Base-by-base conservation (phyloP, 768 basidiomycete species). In the Calocybe gangraenosa region DNA sequence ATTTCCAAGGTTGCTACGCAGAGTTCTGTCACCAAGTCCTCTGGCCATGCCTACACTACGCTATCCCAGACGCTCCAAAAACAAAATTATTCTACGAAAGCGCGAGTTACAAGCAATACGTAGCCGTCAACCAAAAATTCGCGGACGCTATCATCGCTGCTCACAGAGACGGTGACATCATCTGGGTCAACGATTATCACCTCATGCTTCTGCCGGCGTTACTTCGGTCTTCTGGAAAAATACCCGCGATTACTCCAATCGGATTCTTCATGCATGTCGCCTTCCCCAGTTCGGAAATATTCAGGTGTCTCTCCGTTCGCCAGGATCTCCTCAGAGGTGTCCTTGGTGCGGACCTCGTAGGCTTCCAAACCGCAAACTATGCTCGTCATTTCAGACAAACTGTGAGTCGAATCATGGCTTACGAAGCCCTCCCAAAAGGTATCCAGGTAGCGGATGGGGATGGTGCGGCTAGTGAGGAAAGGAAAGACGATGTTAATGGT, bases 251-350 rank as follows among this genome's bases (percentile, higher is more conserved):
- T 15, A 79, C 82, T 0, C 79, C 82, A 28, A 87, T 92, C 54
- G 91, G 87, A 2, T 96, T 97, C 78, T 98, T 98, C 76, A 79
- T 96, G 66, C 95, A 97, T 61, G 92, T 94, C 45, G 90, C 95
- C 2, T 97, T 96, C 69, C 95, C 94, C 2, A 87, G 83, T 33
- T 92, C 89, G 20, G 95, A 98, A 65, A 94, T 96, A 54, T 96
- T 96, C 76, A 76, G 94, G 7, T 95, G 92, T 64, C 72, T 97
- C 22, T 83, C 86, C 3, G 81, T 88, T 3, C 76, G 87, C 40
- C 76, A 83, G 51, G 76, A 84, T 18, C 76, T 96, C 18, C 71
- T 98, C 19, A 76, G 81, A 25, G 95, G 95, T 14, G 71, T 99
- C 59, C 86, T 98, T n/a, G 92, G 74, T 11, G 90, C 94, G 20